Evolutionary conservation across 192 early-diverging fungal genomes (phyloP).

Genomic region (Backusella tarrabulga): DNA sequence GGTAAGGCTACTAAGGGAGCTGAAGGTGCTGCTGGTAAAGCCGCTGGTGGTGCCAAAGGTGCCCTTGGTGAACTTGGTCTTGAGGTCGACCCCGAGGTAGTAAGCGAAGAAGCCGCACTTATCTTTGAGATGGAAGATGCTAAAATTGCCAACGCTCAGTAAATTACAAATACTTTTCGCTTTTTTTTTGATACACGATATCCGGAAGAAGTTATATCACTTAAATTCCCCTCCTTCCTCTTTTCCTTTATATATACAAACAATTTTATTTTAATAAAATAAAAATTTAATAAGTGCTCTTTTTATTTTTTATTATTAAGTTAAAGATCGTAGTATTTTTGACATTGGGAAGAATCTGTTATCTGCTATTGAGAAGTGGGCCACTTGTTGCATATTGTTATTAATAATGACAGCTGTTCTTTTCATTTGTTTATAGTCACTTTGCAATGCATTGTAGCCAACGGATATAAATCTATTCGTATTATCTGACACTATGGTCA

Average conservation of each 20-base stretch:
- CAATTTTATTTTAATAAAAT: neutral
- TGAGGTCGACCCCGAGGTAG: neutral
- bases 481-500: neutral
- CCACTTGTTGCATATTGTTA: neutral
- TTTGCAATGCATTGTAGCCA: neutral
- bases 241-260: neutral
- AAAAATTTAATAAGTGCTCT: neutral
- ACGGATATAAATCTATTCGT: neutral
- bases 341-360: neutral
- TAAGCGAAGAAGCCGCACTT: neutral
- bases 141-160: neutral
- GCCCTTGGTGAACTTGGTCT: neutral
- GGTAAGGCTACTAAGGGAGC: neutral
- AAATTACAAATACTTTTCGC: neutral
- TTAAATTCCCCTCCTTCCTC: neutral
- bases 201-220: neutral
- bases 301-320: neutral
- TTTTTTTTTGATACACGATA: neutral
- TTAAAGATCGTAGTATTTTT: neutral
- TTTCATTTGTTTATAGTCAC: neutral
- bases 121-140: neutral
- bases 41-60: no score
- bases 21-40: neutral
- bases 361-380: neutral
- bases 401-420: constrained; percentile 4